phyloP scores from a whole-genome alignment of 106 monocot genomes.

The Agapanthus africanus region DNA sequence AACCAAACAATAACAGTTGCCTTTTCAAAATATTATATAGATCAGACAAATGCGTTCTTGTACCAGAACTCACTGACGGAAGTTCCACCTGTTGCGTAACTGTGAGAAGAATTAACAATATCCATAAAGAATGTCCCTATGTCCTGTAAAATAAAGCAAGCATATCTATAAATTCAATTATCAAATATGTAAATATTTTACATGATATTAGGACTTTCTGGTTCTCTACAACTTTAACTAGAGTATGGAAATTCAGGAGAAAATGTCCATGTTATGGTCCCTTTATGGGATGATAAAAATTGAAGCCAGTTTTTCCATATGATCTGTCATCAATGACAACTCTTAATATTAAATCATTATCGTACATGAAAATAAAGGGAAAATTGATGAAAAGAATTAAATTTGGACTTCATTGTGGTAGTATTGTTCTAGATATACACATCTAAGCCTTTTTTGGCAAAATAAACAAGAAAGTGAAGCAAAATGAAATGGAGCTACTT shows the following conservation, averaged over 20 bases:
- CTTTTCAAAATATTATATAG: not conserved
- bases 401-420: not conserved
- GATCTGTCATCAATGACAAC: too few species aligned
- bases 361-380: too few species aligned
- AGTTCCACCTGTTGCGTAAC: constrained; percentile 93
- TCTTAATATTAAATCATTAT: too few species aligned
- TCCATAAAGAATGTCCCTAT: constrained; percentile 83
- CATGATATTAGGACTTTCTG: not conserved
- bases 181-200: not conserved
- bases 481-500: not conserved
- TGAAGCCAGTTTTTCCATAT: not conserved
- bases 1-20: constrained; percentile 4
- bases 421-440: not conserved
- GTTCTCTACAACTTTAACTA: not conserved
- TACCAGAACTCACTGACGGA: constrained; percentile 92
- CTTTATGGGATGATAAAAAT: not conserved
- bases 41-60: not conserved
- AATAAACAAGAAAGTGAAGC: not conserved
- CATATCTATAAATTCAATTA: not conserved
- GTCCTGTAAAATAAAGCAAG: constrained; percentile 33
- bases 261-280: not conserved
- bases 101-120: constrained; percentile 90
- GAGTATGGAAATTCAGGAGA: not conserved
- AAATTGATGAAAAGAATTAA: not conserved
- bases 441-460: not conserved